A percentile compares a stretch with the other conserved stretches of the same genome.
These are phyloP conservation scores for Hansfordia pulvinata DNA, from an alignment of 2,329 filamentous ascomycete genomes.

Conservation along the genomic window DNA sequence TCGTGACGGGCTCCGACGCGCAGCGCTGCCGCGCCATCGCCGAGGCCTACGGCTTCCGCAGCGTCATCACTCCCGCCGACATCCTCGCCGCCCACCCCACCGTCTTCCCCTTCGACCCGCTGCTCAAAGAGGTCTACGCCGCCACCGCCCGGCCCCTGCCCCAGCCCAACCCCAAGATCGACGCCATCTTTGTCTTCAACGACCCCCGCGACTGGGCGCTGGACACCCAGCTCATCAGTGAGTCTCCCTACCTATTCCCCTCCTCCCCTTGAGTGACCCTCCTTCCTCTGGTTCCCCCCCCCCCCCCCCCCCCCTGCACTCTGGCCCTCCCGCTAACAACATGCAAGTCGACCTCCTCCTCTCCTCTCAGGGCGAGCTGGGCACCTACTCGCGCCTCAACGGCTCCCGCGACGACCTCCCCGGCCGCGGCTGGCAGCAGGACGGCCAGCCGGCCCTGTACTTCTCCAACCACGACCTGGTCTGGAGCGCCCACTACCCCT, in stretches of 20 bases:
- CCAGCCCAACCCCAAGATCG: conserved; percentile 50
- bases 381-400: conserved; percentile 66
- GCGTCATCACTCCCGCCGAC: conserved; percentile 76
- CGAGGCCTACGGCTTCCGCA: conserved; percentile 64
- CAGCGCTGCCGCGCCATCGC: conserved; percentile 60
- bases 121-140: conserved; percentile 48
- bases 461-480: conserved; percentile 85
- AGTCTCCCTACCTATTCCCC: too few relatives aligned
- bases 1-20: conserved; percentile 60
- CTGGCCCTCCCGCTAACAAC: too few relatives aligned
- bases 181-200: conserved; percentile 88
- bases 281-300: too few relatives aligned
- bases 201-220: conserved; percentile 94
- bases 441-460: conserved; percentile 68
- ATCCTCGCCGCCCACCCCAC: conserved; percentile 60
- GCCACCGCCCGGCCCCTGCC: conserved; percentile 44
- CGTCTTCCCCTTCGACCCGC: conserved; percentile 72
- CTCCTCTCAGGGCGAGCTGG: conserved; percentile 64
- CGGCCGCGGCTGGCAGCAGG: conserved; percentile 69
- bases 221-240: conserved; percentile 71
- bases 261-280: too few relatives aligned
- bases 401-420: conserved; percentile 46
- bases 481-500: conserved; percentile 76
- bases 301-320: too few relatives aligned
- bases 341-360: conserved; percentile 76